A percentile compares a stretch with the other conserved stretches of the same genome.
Conservation (phyloP, 108 stramenopile species). For the Phaeodactylum tricornutum region DNA sequence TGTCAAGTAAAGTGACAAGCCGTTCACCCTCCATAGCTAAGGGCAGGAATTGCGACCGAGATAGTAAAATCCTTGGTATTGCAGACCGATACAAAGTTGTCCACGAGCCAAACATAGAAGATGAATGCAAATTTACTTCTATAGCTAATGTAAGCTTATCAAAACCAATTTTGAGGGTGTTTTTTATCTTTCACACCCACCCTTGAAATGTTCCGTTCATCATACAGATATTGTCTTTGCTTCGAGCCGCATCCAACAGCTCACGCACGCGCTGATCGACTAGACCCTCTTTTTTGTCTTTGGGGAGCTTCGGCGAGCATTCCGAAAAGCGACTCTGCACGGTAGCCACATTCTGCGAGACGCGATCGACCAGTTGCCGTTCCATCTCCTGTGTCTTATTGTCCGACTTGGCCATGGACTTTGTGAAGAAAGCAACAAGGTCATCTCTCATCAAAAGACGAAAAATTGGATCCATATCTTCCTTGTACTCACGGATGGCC, state of each 20-base stretch:
- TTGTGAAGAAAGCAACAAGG: slow-evolving; percentile 77
- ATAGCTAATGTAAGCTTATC: too few relatives aligned
- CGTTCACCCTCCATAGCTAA: too few relatives aligned
- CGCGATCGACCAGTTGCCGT: slow-evolving; percentile 62
- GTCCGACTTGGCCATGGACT: slow-evolving; percentile 63
- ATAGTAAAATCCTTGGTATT: too few relatives aligned
- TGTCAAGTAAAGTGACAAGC: slow-evolving; percentile 13
- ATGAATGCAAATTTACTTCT: too few relatives aligned
- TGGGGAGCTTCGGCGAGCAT: slow-evolving; percentile 25
- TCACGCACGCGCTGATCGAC: slow-evolving; percentile 48
- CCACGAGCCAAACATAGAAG: too few relatives aligned
- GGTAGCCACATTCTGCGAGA: slow-evolving; percentile 53
- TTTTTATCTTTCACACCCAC: slow-evolving; percentile 61
- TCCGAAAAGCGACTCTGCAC: slow-evolving; percentile 49
- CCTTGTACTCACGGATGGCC: slow-evolving; percentile 35
- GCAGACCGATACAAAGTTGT: too few relatives aligned
- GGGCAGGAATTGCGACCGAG: too few relatives aligned
- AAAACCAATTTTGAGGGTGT: too few relatives aligned
- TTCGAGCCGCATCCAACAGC: slow-evolving; percentile 45
- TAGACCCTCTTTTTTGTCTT: slow-evolving; percentile 15
- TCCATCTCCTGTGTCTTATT: slow-evolving; percentile 75
- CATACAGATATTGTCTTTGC: slow-evolving; percentile 45
- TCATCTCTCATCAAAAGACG: slow-evolving; percentile 74
- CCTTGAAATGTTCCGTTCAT: slow-evolving; percentile 61
- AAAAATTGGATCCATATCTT: slow-evolving; percentile 56